Conservation (phyloP, 495 filamentous ascomycete species). For the Lasiosphaeriaceae sp. region DNA sequence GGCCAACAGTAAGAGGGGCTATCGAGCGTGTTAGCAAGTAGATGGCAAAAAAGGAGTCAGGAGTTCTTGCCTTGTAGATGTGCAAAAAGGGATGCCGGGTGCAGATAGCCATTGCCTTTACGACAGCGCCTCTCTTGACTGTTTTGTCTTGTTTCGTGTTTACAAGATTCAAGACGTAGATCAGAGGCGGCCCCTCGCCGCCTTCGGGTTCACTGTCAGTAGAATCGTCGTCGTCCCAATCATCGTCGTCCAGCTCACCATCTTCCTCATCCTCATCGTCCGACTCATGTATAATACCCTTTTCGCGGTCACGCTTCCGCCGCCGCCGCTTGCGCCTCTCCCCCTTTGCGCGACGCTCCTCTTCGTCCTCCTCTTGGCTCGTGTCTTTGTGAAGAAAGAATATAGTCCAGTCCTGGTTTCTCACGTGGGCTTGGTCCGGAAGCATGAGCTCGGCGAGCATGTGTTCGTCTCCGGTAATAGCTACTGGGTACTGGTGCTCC, state of each 20-base stretch:
- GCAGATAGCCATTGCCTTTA: conserved; percentile 99
- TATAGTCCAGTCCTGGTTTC: conserved; percentile 97
- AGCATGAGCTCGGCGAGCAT: conserved; percentile 99
- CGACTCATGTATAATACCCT: conserved; percentile 52
- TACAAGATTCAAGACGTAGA: conserved; percentile 96
- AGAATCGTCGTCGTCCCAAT: conserved; percentile 53
- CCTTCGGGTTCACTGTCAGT: conserved; percentile 59
- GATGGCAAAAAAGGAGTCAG: background rate
- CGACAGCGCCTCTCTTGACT: conserved; percentile 86
- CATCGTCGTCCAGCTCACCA: conserved; percentile 30
- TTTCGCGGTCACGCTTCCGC: conserved; percentile 43
- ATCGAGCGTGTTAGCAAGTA: conserved; percentile 22
- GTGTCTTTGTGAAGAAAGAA: conserved; percentile 98
- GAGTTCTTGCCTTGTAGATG: conserved; percentile 78
- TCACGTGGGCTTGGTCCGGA: conserved; percentile 91
- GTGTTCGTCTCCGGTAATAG: conserved; percentile 93
- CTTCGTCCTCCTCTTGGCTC: conserved; percentile 73
- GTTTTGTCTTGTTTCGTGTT: conserved; percentile 96
- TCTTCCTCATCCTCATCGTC: conserved; percentile 45
- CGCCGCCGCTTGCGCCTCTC: conserved; percentile 44
- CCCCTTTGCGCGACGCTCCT: conserved; percentile 47
- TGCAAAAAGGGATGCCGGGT: conserved; percentile 97
- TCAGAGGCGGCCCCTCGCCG: conserved; percentile 79
- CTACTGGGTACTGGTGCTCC: conserved; percentile 94
- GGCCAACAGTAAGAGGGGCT: conserved; percentile 91